Conservation (phyloP, 2,329 filamentous ascomycete genomes). For the Alternaria metachromatica region DNA sequence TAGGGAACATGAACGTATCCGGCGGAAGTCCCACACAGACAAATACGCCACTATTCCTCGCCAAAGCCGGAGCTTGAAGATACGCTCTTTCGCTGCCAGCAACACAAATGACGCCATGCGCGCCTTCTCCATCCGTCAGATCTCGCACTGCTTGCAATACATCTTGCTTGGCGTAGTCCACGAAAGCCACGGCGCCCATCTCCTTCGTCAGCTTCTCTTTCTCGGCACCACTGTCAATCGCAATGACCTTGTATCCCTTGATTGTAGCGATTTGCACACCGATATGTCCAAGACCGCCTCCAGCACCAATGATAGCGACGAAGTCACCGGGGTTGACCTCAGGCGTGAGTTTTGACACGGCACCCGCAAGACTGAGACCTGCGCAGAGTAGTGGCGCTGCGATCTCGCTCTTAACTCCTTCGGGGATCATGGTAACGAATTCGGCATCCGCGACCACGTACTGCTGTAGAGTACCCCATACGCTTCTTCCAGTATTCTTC, state of each 20-base stretch:
- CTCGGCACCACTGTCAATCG: conserved; percentile 82
- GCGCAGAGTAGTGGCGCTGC: conserved; percentile 47
- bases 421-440: conserved; percentile 42
- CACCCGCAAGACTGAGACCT: conserved; percentile 70
- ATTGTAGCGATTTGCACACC: conserved; percentile 82
- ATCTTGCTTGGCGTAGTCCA: conserved; percentile 74
- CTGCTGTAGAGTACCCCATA: conserved; percentile 46
- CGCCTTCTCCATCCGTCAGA: conserved; percentile 53
- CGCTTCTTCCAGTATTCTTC: conserved; percentile 51
- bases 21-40: conserved; percentile 58
- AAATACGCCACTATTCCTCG: conserved; percentile 55
- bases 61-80: conserved; percentile 51
- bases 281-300: conserved; percentile 79
- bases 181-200: conserved; percentile 74
- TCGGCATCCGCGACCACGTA: conserved; percentile 44
- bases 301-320: conserved; percentile 84
- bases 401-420: conserved; percentile 46
- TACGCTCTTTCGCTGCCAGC: conserved; percentile 56
- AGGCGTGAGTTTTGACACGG: conserved; percentile 85
- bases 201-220: conserved; percentile 73
- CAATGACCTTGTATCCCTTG: conserved; percentile 83
- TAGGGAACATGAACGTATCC: conserved; percentile 52
- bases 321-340: conserved; percentile 73
- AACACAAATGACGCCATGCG: conserved; percentile 56
- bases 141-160: conserved; percentile 49